phyloP scores from a whole-genome alignment of 2,329 filamentous ascomycete species.

The Verticillium isaacii region DNA sequence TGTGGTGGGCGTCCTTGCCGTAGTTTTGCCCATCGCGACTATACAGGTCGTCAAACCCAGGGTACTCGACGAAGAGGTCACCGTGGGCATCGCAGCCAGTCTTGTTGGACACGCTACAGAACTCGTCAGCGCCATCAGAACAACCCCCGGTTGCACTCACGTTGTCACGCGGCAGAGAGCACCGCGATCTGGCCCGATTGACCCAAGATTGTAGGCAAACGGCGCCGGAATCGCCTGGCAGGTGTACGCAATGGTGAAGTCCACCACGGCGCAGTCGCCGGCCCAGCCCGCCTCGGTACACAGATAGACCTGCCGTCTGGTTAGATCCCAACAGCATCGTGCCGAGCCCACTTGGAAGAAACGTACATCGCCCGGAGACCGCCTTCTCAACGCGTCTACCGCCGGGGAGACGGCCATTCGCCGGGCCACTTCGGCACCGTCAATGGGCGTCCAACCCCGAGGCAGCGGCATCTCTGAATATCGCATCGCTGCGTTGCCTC shows the following conservation, averaged over 20 bases:
- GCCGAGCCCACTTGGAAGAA: not conserved
- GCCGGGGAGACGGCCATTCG: not conserved
- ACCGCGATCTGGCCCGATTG: not conserved
- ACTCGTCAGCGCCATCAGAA: not conserved
- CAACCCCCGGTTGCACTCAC: not conserved
- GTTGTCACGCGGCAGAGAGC: conserved; percentile 2
- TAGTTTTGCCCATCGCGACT: not conserved
- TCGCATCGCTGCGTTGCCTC: not conserved
- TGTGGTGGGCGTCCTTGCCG: not conserved
- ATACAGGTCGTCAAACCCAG: not conserved
- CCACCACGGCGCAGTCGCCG: not conserved
- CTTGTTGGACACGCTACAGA: not conserved
- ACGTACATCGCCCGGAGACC: not conserved
- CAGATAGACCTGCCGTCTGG: not conserved
- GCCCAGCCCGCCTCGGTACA: not conserved
- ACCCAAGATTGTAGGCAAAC: not conserved
- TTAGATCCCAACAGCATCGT: not conserved
- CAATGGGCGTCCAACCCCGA: not conserved
- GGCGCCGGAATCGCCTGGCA: not conserved
- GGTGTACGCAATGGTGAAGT: not conserved
- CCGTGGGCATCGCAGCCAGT: conserved; percentile 1
- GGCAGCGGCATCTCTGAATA: not conserved
- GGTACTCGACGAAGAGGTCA: conserved; percentile 1
- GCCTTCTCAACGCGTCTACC: not conserved
- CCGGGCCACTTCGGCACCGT: not conserved